Base-by-base conservation (phyloP, 2,329 filamentous ascomycete species). In the Helicocarpus griseus region DNA sequence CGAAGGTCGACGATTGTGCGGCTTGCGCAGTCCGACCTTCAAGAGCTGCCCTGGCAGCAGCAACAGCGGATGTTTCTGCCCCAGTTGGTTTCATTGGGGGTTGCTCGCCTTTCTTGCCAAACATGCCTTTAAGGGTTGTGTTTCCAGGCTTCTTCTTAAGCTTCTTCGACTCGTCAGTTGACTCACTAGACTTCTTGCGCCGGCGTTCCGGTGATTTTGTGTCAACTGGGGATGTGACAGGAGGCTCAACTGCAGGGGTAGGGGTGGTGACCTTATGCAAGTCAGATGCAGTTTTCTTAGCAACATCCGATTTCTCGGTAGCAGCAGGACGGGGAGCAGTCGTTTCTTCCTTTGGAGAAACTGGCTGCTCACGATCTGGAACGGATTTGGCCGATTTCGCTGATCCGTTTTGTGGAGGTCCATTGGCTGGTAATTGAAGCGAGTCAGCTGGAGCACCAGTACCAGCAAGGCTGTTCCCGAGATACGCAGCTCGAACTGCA, bases 401-500 rank as follows among this genome's bases (percentile, higher is more conserved):
- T 8, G 56, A 50, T 21, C 60, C 57, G 3, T 56, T 54, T 46
- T 54, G 45, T n/a, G 61, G 39, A 29, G 54, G 68, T 50, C 75
- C 73, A 35, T 68, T 69, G 17, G 57, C 40, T 2, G 59, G 53
- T 17, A 61, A 57, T 21, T 57, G 61, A 31, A 76, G 68, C 11
- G 75, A 71, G 14, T 75, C 72, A 38, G 72, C 69, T 1, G 72
- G 74, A 19, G 73, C 56, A 11, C 87, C 87, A 53, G 81, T 86
- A 21, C 90, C 89, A 39, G 86, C 83, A 57, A 77, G 81, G 45
- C 72, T 74, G 63, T 94, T 84, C 43, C 82, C 80, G 48, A 97
- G 76, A 68, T 97, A 97, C n/a, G 87, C 83, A 57, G 88, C 83
- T 50, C 89, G 83, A 56, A 95, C 85, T 6, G 85, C 77, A 61